These are phyloP conservation scores for Cymbidium sinense DNA, from an alignment of 106 monocot genomes.

Conservation along the genomic window DNA sequence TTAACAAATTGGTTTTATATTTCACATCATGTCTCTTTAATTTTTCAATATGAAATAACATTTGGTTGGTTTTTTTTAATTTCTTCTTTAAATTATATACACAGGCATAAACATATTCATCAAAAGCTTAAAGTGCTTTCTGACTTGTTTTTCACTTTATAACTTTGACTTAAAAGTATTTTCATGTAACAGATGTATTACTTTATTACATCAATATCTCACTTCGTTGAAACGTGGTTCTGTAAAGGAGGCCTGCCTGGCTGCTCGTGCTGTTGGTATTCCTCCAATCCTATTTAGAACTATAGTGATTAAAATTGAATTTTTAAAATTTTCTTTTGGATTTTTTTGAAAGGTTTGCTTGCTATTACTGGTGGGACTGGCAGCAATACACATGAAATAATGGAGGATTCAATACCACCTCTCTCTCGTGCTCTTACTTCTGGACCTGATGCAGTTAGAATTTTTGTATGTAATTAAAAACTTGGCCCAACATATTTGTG, in stretches of 20 bases:
- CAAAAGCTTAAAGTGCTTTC: neutral
- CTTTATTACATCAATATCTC: constrained; percentile 62
- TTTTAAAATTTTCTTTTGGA: neutral
- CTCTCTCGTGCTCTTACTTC: constrained; percentile 52
- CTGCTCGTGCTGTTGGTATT: constrained; percentile 81
- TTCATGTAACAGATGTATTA: constrained; percentile 44
- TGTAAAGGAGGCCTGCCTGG: constrained; percentile 62
- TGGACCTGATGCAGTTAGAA: constrained; percentile 61
- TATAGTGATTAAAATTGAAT: neutral
- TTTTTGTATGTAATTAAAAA: constrained; percentile 44
- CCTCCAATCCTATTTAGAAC: neutral
- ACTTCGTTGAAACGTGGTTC: constrained; percentile 80
- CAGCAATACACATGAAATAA: constrained; percentile 61
- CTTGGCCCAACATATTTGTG: neutral
- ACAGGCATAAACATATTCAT: too few relatives aligned
- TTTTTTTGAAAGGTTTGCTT: constrained; percentile 57
- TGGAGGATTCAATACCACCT: constrained; percentile 66
- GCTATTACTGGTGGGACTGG: constrained; percentile 69
- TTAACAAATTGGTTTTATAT: too few relatives aligned
- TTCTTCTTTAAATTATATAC: too few relatives aligned
- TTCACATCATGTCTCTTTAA: too few relatives aligned
- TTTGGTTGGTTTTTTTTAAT: too few relatives aligned
- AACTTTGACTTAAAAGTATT: neutral
- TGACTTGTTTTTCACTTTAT: neutral
- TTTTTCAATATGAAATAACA: too few relatives aligned